These are phyloP conservation scores for Scheffersomyces cryptocercus DNA, from an alignment of 1,139 yeast genomes.

Conservation along the genomic window DNA sequence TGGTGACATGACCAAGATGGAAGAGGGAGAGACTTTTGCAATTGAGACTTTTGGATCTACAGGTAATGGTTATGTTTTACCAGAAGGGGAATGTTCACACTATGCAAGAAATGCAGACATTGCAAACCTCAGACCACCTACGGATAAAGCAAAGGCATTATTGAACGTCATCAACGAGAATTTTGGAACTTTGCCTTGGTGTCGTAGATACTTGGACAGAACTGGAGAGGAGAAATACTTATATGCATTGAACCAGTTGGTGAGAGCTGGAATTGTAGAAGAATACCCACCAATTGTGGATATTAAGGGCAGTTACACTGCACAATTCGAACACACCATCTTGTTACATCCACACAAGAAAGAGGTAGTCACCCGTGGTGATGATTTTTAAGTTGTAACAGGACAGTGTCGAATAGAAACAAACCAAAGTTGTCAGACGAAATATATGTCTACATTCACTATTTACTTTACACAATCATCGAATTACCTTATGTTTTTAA, in stretches of 20 bases:
- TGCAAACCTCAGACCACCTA: slow-evolving; percentile 45
- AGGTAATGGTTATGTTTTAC: slow-evolving; percentile 86
- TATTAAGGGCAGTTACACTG: slow-evolving; percentile 83
- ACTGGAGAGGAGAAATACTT: slow-evolving; percentile 90
- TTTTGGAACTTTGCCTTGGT: slow-evolving; percentile 95
- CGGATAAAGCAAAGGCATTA: slow-evolving; percentile 68
- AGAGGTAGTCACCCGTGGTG: slow-evolving; percentile 95
- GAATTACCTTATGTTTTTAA: no score
- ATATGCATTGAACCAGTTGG: slow-evolving; percentile 84
- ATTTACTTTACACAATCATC: no score
- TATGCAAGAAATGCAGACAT: slow-evolving; percentile 66
- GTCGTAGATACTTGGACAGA: slow-evolving; percentile 91
- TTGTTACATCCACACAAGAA: slow-evolving; percentile 87
- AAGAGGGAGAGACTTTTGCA: slow-evolving; percentile 97
- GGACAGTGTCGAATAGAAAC: no score
- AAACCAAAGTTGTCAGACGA: no score
- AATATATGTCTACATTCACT: no score
- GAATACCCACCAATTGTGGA: slow-evolving; percentile 98
- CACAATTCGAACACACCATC: slow-evolving; percentile 94
- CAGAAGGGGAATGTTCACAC: slow-evolving; percentile 93
- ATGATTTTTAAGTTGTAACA: slow-evolving; percentile 59
- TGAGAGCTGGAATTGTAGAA: slow-evolving; percentile 80
- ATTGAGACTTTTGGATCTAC: slow-evolving; percentile 98
- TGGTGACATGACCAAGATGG: slow-evolving; percentile 95
- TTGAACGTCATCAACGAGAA: slow-evolving; percentile 68